A percentile compares a stretch with the other conserved stretches of the same genome.
phyloP scores from a whole-genome alignment of 2,329 filamentous ascomycete genomes.

The Colletotrichum trifolii region DNA sequence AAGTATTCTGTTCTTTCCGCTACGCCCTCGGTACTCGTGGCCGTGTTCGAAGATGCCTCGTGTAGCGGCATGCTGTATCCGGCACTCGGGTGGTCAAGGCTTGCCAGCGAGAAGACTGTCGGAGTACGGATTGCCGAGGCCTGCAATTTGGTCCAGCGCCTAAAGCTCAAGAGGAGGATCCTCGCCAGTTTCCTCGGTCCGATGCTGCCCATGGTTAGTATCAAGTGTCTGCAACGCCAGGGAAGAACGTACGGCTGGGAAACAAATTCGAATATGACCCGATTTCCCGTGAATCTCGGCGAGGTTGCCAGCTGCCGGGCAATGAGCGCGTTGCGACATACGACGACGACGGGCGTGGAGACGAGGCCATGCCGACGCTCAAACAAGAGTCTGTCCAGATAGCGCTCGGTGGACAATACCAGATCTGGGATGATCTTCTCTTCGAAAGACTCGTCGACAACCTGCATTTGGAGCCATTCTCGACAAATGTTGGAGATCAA shows the following conservation, averaged over 20 bases:
- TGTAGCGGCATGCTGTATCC: too few species aligned
- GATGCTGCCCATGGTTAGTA: constrained; percentile 38
- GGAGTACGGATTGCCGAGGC: constrained; percentile 2
- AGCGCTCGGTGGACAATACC: constrained; percentile 39
- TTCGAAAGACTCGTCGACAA: constrained; percentile 37
- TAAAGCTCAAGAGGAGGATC: constrained; percentile 42
- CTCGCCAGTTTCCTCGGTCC: constrained; percentile 52
- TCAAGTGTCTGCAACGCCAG: not conserved
- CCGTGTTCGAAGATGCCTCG: not conserved
- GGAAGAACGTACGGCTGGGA: constrained; percentile 48
- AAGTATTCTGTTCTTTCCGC: constrained; percentile 4
- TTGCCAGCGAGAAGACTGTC: constrained; percentile 1
- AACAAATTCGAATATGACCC: constrained; percentile 48
- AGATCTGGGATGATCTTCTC: constrained; percentile 40
- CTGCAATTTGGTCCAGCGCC: constrained; percentile 40
- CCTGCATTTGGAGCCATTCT: constrained; percentile 47
- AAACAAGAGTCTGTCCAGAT: constrained; percentile 8
- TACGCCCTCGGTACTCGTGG: not conserved
- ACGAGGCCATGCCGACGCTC: constrained; percentile 2
- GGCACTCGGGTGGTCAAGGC: not conserved
- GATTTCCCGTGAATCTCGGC: constrained; percentile 37
- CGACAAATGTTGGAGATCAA: constrained; percentile 43
- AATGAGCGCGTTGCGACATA: constrained; percentile 46
- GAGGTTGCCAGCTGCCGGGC: constrained; percentile 41
- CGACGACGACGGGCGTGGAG: constrained; percentile 40